phyloP scores from a whole-genome alignment of 768 basidiomycete species.

The Trametes punicea region DNA sequence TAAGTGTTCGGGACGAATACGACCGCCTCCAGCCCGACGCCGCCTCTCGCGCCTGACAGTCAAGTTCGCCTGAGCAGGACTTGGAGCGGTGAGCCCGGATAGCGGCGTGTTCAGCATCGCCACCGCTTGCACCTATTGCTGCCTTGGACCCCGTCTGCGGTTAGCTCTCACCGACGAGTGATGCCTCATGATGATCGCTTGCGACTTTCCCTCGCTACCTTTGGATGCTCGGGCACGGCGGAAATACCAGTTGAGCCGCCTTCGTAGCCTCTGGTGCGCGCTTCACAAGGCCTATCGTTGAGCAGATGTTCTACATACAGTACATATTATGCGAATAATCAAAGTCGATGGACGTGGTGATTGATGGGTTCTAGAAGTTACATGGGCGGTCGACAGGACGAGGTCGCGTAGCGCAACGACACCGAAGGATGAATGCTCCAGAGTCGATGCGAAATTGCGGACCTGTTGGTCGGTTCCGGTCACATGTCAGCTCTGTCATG shows the following conservation, averaged over 20 bases:
- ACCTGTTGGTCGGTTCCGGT: constrained; percentile 1
- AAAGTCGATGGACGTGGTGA: constrained; percentile 9
- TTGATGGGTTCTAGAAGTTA: constrained; percentile 14
- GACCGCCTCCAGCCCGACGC: neutral
- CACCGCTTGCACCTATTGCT: neutral
- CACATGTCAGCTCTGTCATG: constrained; percentile 15
- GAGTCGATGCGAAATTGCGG: neutral
- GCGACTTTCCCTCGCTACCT: neutral
- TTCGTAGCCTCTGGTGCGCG: neutral
- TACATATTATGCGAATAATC: constrained; percentile 16
- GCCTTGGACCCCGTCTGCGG: neutral
- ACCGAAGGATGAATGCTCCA: neutral
- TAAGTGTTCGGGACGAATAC: neutral
- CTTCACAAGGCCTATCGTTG: too few relatives aligned
- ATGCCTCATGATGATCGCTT: neutral
- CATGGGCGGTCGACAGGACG: constrained; percentile 8
- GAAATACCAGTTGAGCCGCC: neutral
- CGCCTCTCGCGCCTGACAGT: constrained; percentile 4
- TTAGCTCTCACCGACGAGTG: neutral
- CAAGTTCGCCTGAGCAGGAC: too few relatives aligned
- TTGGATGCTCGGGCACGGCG: neutral
- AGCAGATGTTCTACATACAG: constrained; percentile 2
- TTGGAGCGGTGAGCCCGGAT: neutral
- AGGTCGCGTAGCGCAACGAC: neutral
- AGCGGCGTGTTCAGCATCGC: neutral